Conservation (phyloP, 148 eudicot species). For the Heliosperma pusillum region DNA sequence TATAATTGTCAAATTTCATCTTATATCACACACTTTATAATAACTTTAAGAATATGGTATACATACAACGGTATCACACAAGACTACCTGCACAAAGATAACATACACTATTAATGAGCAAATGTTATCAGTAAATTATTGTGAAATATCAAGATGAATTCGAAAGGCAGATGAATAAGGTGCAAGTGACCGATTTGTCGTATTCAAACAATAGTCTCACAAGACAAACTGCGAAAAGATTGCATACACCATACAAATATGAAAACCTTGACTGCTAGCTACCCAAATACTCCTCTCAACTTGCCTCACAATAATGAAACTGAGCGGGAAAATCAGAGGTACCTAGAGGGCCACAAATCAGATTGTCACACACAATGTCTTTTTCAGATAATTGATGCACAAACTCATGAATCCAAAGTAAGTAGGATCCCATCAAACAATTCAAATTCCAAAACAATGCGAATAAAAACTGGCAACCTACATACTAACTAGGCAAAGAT, state of each 20-base stretch:
- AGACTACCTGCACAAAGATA: neutral
- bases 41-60: neutral
- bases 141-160: neutral
- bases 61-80: neutral
- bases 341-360: neutral
- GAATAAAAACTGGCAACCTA: neutral
- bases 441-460: neutral
- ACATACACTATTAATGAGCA: neutral
- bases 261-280: neutral
- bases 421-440: neutral
- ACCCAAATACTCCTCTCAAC: neutral
- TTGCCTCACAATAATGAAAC: neutral
- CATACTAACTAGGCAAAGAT: neutral
- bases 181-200: neutral
- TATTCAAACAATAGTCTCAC: neutral
- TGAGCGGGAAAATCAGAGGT: neutral
- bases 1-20: neutral
- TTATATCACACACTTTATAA: neutral
- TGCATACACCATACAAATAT: neutral
- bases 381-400: neutral
- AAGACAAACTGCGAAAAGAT: neutral
- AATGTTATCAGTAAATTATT: neutral
- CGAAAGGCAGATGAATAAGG: neutral
- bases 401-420: neutral
- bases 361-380: neutral